phyloP scores from a whole-genome alignment of 768 basidiomycete genomes.

The Mycena maculata region DNA sequence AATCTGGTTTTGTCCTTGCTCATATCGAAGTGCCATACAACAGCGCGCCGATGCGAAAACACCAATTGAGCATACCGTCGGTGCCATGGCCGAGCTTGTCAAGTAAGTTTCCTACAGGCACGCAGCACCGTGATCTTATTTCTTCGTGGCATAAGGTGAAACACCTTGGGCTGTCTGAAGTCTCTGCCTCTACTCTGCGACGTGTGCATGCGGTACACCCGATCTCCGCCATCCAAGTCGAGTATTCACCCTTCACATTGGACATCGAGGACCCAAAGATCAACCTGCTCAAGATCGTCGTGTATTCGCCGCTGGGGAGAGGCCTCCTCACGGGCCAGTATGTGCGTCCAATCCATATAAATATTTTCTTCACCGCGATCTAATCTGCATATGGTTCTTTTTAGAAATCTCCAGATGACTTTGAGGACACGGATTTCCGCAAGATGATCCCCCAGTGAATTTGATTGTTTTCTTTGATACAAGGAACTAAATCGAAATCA shows the following conservation, averaged over 20 bases:
- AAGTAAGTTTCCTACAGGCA: background rate
- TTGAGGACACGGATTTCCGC: constrained; percentile 56
- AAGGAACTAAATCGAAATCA: no score
- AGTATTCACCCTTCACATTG: constrained; percentile 54
- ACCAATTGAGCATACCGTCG: background rate
- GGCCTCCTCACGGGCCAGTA: constrained; percentile 61
- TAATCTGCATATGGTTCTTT: background rate
- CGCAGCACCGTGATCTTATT: no score
- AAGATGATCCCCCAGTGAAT: constrained; percentile 46
- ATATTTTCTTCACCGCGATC: background rate
- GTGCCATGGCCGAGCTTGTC: background rate
- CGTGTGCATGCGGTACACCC: constrained; percentile 63
- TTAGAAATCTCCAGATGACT: constrained; percentile 50
- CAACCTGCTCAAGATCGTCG: background rate
- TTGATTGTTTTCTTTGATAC: constrained; percentile 8
- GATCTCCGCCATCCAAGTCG: constrained; percentile 60
- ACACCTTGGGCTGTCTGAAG: constrained; percentile 66
- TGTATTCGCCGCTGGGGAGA: constrained; percentile 62
- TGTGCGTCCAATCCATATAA: constrained; percentile 39
- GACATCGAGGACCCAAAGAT: constrained; percentile 2
- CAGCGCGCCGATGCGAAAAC: background rate
- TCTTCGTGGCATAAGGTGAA: constrained; percentile 45
- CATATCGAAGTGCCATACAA: no score
- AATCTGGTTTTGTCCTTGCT: background rate
- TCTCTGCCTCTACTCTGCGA: constrained; percentile 56